Evolutionary conservation across 176 grass and related monocot species (phyloP).

Genomic region (Hordeum marinum): DNA sequence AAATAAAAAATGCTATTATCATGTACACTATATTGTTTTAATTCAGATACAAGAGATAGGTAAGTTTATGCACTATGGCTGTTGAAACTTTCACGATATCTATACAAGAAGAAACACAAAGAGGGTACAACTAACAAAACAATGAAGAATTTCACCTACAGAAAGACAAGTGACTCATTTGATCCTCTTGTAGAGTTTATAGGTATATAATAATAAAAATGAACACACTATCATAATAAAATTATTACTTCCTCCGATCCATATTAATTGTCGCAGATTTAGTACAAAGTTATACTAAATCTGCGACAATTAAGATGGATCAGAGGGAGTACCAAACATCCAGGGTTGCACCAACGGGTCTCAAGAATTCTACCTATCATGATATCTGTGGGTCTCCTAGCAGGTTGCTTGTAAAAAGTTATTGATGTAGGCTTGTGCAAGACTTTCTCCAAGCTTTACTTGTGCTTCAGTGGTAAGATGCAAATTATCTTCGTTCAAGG

Average conservation of each 20-base stretch:
- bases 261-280: too few relatives aligned
- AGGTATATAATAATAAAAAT: neutral
- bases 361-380: neutral
- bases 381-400: constrained; percentile 12
- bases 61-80: neutral
- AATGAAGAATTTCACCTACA: neutral
- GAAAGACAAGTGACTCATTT: neutral
- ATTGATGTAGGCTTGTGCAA: constrained; percentile 63
- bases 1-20: neutral
- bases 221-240: neutral
- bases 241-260: neutral
- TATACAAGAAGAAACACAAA: neutral
- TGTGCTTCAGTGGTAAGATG: constrained; percentile 78
- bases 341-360: neutral
- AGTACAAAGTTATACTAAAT: too few relatives aligned
- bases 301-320: too few relatives aligned
- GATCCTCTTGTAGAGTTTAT: neutral
- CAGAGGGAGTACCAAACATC: neutral
- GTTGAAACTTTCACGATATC: neutral
- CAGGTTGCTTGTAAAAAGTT: constrained; percentile 28
- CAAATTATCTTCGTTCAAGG: constrained; percentile 63
- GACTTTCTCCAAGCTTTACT: constrained; percentile 76
- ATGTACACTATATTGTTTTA: neutral
- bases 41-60: neutral
- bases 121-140: neutral